A percentile compares a stretch with the other conserved stretches of the same genome.
phyloP scores from a whole-genome alignment of 163 green algal genomes.

The Chlorella variabilis region DNA sequence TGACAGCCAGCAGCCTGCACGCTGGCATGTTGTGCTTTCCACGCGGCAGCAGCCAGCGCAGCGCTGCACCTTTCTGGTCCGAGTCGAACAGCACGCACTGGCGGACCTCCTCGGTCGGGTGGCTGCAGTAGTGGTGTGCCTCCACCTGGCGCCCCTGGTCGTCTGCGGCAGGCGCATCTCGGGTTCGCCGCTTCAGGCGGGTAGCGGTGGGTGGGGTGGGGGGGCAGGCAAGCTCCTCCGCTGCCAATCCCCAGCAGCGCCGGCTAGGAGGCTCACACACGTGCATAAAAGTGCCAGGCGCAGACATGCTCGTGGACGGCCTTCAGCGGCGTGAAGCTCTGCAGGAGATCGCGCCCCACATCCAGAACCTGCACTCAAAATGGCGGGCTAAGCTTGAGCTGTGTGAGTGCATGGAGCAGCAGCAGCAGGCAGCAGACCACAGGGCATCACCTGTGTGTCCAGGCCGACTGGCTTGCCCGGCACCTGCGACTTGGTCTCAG shows the following conservation, averaged over 20 bases:
- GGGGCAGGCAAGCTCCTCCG: background rate
- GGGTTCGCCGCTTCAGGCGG: no score
- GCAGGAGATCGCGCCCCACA: constrained; percentile 41
- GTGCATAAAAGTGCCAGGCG: constrained; percentile 77
- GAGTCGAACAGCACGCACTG: constrained; percentile 69
- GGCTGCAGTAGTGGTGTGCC: constrained; percentile 77
- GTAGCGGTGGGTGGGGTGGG: no score
- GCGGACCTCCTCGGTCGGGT: constrained; percentile 71
- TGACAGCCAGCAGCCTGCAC: no score
- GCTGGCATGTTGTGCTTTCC: no score
- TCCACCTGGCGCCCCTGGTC: constrained; percentile 74
- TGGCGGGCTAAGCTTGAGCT: background rate
- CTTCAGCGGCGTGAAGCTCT: constrained; percentile 65
- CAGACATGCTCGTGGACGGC: constrained; percentile 77
- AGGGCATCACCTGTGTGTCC: background rate
- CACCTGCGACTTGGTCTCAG: constrained; percentile 30
- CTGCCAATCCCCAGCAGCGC: background rate
- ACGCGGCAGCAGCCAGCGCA: no score
- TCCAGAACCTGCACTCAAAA: constrained; percentile 38
- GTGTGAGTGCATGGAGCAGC: background rate
- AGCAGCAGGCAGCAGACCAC: background rate
- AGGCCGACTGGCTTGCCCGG: constrained; percentile 10
- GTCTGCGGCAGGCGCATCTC: constrained; percentile 44
- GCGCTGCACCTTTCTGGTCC: constrained; percentile 15
- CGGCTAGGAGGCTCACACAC: no score